These are phyloP conservation scores for Sporothrix sp. DNA, from an alignment of 2,329 filamentous ascomycete genomes.

Conservation along the genomic window DNA sequence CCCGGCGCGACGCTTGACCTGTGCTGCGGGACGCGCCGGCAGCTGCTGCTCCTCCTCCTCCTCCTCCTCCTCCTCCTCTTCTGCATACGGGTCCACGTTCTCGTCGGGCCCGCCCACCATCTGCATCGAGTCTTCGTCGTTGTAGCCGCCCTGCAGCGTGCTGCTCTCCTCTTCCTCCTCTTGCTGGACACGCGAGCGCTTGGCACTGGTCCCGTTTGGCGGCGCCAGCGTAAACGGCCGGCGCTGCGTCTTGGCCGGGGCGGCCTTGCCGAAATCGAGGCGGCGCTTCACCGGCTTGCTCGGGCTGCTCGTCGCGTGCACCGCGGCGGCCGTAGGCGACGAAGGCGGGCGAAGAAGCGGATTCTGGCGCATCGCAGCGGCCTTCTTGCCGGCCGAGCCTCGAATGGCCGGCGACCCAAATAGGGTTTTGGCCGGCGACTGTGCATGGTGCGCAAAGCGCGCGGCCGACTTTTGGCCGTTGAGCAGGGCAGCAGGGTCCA, in stretches of 20 bases:
- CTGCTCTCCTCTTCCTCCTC: conserved; percentile 22
- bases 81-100: not conserved
- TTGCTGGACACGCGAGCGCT: conserved; percentile 14
- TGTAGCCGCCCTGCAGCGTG: conserved; percentile 16
- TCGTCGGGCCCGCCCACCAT: conserved; percentile 26
- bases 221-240: conserved; percentile 8
- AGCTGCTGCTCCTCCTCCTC: conserved; percentile 16
- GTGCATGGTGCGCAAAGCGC: conserved; percentile 33
- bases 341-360: conserved; percentile 46
- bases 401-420: conserved; percentile 50
- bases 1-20: conserved; percentile 18
- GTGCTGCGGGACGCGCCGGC: not conserved
- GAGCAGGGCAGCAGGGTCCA: conserved; percentile 44
- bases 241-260: conserved; percentile 20
- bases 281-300: conserved; percentile 40
- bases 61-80: conserved; percentile 23
- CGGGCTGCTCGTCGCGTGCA: conserved; percentile 21
- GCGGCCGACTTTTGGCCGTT: conserved; percentile 39
- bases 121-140: conserved; percentile 33
- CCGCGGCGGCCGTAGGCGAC: conserved; percentile 32
- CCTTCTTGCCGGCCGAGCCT: conserved; percentile 1
- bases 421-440: conserved; percentile 55
- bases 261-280: conserved; percentile 39
- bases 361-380: conserved; percentile 26
- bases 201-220: conserved; percentile 5